Evolutionary conservation across 2,329 filamentous ascomycete species (phyloP).

Genomic region (Macrophomina tecta): DNA sequence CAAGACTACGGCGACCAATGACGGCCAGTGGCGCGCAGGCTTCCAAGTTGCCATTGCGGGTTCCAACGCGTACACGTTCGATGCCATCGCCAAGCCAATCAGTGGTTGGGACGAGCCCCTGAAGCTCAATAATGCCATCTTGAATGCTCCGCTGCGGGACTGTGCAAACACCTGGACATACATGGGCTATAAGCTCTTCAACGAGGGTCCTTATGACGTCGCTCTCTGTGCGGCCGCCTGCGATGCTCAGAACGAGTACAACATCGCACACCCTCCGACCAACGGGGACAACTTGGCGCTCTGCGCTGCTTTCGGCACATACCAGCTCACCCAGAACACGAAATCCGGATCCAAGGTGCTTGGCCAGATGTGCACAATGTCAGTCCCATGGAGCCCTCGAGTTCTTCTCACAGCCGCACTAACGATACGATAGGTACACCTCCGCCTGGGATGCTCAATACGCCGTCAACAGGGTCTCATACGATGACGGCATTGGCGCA

Average conservation of each 20-base stretch:
- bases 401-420: not conserved
- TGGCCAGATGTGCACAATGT: not conserved
- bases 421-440: not conserved
- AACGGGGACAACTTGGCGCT: not conserved
- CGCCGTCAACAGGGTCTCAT: not conserved
- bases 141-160: slow-evolving; percentile 35
- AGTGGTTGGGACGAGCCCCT: slow-evolving; percentile 28
- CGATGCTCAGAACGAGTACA: slow-evolving; percentile 26
- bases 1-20: slow-evolving; percentile 35
- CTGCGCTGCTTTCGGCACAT: slow-evolving; percentile 44
- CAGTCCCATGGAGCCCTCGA: not conserved
- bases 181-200: slow-evolving; percentile 37
- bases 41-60: slow-evolving; percentile 33
- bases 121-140: slow-evolving; percentile 34
- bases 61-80: slow-evolving; percentile 32
- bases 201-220: slow-evolving; percentile 37
- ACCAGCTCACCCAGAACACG: slow-evolving; percentile 26
- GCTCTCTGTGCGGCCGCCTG: slow-evolving; percentile 39
- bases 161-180: slow-evolving; percentile 33
- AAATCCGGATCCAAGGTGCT: not conserved
- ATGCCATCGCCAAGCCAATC: not conserved
- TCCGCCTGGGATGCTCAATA: not conserved
- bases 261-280: slow-evolving; percentile 12
- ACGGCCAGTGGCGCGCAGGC: slow-evolving; percentile 33
- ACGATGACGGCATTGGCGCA: slow-evolving; percentile 7